Conservation (phyloP, 495 filamentous ascomycete genomes). For the Xylaria sp. region DNA sequence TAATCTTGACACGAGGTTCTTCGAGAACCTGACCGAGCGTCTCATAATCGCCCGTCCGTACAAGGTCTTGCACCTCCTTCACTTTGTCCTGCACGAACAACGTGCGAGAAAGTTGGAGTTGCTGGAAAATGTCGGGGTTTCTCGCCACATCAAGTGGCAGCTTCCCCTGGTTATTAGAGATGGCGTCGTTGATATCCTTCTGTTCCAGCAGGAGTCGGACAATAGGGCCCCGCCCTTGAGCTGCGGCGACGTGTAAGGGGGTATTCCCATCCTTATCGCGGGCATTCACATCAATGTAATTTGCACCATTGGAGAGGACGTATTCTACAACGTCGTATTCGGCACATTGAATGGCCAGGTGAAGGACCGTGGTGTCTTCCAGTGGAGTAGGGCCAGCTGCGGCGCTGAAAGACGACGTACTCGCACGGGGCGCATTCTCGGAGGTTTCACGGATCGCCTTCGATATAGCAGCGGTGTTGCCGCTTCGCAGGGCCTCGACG, state of each 20-base stretch:
- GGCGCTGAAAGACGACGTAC: slow-evolving; percentile 61
- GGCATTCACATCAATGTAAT: slow-evolving; percentile 81
- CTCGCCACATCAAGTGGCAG: slow-evolving; percentile 87
- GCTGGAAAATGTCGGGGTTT: slow-evolving; percentile 93
- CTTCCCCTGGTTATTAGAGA: slow-evolving; percentile 88
- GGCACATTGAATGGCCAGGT: slow-evolving; percentile 96
- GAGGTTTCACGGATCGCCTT: slow-evolving; percentile 79
- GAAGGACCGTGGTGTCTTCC: slow-evolving; percentile 86
- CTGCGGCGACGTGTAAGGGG: slow-evolving; percentile 85
- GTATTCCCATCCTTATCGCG: slow-evolving; percentile 94
- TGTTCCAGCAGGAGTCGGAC: slow-evolving; percentile 82
- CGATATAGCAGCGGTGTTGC: slow-evolving; percentile 88
- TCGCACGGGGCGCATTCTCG: slow-evolving; percentile 55
- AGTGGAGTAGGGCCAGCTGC: slow-evolving; percentile 51
- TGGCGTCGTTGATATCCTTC: slow-evolving; percentile 83
- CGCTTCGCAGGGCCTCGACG: slow-evolving; percentile 88
- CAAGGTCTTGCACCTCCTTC: slow-evolving; percentile 78
- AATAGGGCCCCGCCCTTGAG: slow-evolving; percentile 77
- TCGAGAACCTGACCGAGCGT: slow-evolving; percentile 78
- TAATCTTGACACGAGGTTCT: slow-evolving; percentile 81
- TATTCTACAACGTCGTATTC: slow-evolving; percentile 96
- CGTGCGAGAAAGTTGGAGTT: slow-evolving; percentile 88
- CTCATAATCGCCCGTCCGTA: slow-evolving; percentile 75
- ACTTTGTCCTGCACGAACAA: slow-evolving; percentile 88
- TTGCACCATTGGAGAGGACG: slow-evolving; percentile 74